These are phyloP conservation scores for Fraxinus sp. DNA, from an alignment of 305 asterid species.

Conservation along the genomic window DNA sequence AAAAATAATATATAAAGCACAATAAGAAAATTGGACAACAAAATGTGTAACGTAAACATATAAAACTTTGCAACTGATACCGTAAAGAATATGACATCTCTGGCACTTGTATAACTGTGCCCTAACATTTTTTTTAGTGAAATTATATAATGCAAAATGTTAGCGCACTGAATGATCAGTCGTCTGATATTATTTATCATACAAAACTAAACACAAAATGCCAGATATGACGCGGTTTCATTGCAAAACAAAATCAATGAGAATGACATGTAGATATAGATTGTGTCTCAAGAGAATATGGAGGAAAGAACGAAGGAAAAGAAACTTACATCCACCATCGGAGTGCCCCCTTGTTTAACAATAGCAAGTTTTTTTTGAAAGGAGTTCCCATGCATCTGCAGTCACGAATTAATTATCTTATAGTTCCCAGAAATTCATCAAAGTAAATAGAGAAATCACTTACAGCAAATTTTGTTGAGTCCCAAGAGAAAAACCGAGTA, in stretches of 20 bases:
- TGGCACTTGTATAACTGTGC: background rate
- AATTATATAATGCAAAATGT: background rate
- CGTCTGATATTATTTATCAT: background rate
- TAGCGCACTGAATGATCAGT: background rate
- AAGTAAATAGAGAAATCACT: constrained; percentile 27
- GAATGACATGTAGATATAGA: background rate
- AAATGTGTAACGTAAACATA: background rate
- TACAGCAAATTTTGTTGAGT: constrained; percentile 63
- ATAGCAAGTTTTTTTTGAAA: constrained; percentile 74
- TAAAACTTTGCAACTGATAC: background rate
- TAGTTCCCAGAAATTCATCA: background rate
- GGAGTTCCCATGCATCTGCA: constrained; percentile 82
- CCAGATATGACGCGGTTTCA: background rate
- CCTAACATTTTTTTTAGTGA: background rate
- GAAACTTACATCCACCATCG: constrained; percentile 57
- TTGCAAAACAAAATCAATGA: background rate
- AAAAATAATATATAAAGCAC: background rate
- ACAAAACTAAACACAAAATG: background rate
- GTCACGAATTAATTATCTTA: constrained; percentile 8
- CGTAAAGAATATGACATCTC: background rate
- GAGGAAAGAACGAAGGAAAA: constrained; percentile 11
- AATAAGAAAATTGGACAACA: background rate
- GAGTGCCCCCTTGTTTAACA: constrained; percentile 54
- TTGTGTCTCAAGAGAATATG: background rate
- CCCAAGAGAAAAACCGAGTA: constrained; percentile 85